Conservation (phyloP, 1,284 basidiomycete species). For the Meira miltonrushii region DNA sequence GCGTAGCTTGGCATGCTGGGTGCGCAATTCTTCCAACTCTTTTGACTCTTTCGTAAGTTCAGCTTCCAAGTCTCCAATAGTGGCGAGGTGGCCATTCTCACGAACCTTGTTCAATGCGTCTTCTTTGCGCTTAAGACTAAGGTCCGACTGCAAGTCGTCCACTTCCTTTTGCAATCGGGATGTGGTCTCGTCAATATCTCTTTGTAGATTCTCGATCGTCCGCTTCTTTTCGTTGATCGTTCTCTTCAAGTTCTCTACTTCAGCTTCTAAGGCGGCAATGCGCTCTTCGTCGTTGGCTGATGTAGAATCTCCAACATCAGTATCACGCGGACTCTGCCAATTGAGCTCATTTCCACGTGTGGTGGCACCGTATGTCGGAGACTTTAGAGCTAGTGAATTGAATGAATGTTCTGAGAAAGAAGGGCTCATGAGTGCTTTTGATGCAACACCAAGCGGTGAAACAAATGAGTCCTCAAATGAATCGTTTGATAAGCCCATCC, state of each 20-base stretch:
- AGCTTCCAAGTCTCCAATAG: conserved; percentile 1
- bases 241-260: neutral
- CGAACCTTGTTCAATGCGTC: conserved; percentile 1
- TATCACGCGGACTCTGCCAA: neutral
- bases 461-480: too few relatives aligned
- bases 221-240: neutral
- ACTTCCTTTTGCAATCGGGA: neutral
- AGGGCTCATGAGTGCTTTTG: too few relatives aligned
- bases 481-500: too few relatives aligned
- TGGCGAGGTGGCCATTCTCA: conserved; percentile 1
- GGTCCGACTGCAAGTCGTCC: neutral
- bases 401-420: too few relatives aligned
- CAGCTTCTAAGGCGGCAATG: neutral
- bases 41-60: conserved; percentile 3
- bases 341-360: neutral
- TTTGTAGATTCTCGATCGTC: neutral
- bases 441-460: too few relatives aligned
- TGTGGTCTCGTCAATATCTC: neutral
- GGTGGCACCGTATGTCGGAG: neutral
- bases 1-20: neutral
- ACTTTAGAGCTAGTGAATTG: neutral
- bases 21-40: neutral
- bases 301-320: neutral
- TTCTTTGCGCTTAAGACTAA: neutral
- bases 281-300: neutral